Percentiles rank a stretch among this genome's conserved stretches.
Evolutionary conservation across 495 filamentous ascomycete species (phyloP).

Genomic region (Penicillium salamii): DNA sequence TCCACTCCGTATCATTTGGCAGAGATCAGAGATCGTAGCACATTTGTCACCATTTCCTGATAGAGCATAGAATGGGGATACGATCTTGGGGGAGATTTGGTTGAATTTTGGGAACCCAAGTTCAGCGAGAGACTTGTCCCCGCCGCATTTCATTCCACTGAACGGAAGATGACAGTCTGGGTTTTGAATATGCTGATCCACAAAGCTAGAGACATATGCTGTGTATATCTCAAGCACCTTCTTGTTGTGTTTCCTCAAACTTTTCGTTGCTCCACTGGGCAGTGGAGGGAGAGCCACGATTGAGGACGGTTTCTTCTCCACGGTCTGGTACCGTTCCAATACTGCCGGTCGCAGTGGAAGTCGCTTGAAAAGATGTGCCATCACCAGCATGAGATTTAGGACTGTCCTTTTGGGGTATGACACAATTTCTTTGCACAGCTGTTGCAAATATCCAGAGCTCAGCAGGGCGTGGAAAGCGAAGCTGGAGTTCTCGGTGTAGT

Average conservation of each 20-base stretch:
- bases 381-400: constrained; percentile 56
- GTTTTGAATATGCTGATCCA: constrained; percentile 55
- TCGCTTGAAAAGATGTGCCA: constrained; percentile 68
- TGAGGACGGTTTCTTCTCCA: constrained; percentile 50
- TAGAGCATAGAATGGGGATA: constrained; percentile 67
- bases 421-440: constrained; percentile 52
- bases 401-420: constrained; percentile 33
- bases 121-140: background rate
- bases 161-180: constrained; percentile 57
- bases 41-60: constrained; percentile 65
- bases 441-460: constrained; percentile 63
- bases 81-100: constrained; percentile 34
- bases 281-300: constrained; percentile 61
- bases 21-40: constrained; percentile 59
- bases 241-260: constrained; percentile 59
- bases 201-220: constrained; percentile 66
- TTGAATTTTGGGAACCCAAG: background rate
- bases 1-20: constrained; percentile 55
- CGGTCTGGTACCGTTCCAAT: constrained; percentile 39
- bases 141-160: constrained; percentile 30
- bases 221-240: constrained; percentile 61
- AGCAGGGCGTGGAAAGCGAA: constrained; percentile 76
- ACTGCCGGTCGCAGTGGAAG: constrained; percentile 37
- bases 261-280: constrained; percentile 50
- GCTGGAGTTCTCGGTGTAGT: constrained; percentile 67